Evolutionary conservation across 306 rosid species (phyloP).

Genomic region (Ammopiptanthus mongolicus): DNA sequence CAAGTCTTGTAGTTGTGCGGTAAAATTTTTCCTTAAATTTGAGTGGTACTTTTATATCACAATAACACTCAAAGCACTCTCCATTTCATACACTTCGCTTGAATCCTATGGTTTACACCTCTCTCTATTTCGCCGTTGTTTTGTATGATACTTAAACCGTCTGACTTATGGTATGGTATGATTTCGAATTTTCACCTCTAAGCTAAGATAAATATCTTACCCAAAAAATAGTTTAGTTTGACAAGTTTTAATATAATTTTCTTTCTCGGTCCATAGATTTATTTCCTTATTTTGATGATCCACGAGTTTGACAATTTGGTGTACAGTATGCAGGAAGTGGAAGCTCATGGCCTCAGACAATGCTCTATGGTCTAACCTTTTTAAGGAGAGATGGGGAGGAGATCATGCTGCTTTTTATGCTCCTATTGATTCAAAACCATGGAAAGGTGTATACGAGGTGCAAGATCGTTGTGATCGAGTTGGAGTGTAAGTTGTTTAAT

Average conservation of each 20-base stretch:
- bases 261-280: neutral
- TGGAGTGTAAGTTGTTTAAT: slow-evolving; percentile 52
- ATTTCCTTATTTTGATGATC: neutral
- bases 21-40: too few relatives aligned
- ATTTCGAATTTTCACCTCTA: too few relatives aligned
- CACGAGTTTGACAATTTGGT: slow-evolving; percentile 5
- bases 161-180: too few relatives aligned
- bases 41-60: too few relatives aligned
- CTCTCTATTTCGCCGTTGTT: too few relatives aligned
- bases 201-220: neutral
- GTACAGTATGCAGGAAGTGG: slow-evolving; percentile 68
- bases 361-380: slow-evolving; percentile 58
- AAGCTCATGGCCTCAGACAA: slow-evolving; percentile 51
- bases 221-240: neutral
- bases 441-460: slow-evolving; percentile 62
- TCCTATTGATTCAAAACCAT: slow-evolving; percentile 50
- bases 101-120: too few relatives aligned
- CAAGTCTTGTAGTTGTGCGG: too few relatives aligned
- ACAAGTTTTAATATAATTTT: neutral
- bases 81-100: too few relatives aligned
- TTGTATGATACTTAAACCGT: too few relatives aligned
- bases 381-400: slow-evolving; percentile 81
- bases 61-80: too few relatives aligned
- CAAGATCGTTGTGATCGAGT: slow-evolving; percentile 68
- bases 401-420: slow-evolving; percentile 46